Percentiles rank a stretch among this genome's conserved stretches.
These are phyloP conservation scores for Quercus lobata DNA, from an alignment of 331 rosid species.

Conservation along the genomic window DNA sequence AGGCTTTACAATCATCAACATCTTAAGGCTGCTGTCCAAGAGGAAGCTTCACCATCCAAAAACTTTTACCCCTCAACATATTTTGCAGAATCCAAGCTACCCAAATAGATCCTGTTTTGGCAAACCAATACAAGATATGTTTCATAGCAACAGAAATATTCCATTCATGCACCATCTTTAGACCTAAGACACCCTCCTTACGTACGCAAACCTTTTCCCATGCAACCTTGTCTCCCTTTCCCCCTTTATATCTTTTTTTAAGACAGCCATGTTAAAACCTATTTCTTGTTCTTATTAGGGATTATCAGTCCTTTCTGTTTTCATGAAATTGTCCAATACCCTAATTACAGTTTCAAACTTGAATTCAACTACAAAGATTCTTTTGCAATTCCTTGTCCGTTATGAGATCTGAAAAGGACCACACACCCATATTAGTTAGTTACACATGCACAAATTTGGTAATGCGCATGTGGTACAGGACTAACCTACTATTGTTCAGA, in stretches of 20 bases:
- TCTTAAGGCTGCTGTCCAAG: not conserved
- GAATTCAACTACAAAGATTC: not conserved
- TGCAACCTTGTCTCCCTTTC: too few species aligned
- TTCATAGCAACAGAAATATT: not conserved
- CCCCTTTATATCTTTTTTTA: too few species aligned
- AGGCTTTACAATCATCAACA: too few species aligned
- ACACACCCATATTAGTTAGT: not conserved
- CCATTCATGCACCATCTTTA: not conserved
- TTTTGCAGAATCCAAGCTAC: not conserved
- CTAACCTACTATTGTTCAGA: not conserved
- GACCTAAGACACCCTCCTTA: too few species aligned
- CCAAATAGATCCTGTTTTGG: not conserved
- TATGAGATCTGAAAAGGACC: not conserved
- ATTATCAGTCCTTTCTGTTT: not conserved
- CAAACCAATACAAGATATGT: not conserved
- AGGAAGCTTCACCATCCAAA: not conserved
- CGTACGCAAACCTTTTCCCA: too few species aligned
- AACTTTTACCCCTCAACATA: not conserved
- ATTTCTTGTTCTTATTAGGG: not conserved
- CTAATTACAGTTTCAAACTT: not conserved
- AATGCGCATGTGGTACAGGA: not conserved
- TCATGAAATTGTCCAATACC: not conserved
- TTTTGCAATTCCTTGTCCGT: not conserved
- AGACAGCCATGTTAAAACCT: not conserved
- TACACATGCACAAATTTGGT: not conserved